Evolutionary conservation across 1,139 yeast genomes (phyloP).

Genomic region (Hansenula lynferdii): DNA sequence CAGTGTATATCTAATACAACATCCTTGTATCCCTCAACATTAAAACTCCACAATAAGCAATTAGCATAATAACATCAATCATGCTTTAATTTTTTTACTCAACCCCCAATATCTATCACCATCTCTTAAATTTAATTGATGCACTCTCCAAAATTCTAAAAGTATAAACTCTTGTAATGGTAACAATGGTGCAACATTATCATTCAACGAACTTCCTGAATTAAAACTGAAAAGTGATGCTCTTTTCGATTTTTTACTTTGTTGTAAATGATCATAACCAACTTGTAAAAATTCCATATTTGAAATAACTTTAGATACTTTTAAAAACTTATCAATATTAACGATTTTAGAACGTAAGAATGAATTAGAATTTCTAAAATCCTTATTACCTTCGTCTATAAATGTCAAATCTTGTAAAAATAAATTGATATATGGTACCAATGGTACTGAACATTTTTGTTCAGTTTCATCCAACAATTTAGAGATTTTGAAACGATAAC

Average conservation of each 20-base stretch:
- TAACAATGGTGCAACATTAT: constrained; percentile 15
- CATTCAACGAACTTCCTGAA: constrained; percentile 18
- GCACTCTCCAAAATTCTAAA: constrained; percentile 65
- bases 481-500: constrained; percentile 65
- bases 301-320: constrained; percentile 70
- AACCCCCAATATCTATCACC: constrained; percentile 70
- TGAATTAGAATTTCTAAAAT: constrained; percentile 55
- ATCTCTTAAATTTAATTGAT: constrained; percentile 53
- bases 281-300: constrained; percentile 76
- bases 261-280: constrained; percentile 35
- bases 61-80: background rate
- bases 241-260: constrained; percentile 15
- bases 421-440: constrained; percentile 82
- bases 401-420: constrained; percentile 85
- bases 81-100: constrained; percentile 34
- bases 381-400: constrained; percentile 83
- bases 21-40: background rate
- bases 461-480: constrained; percentile 43
- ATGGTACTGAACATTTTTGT: constrained; percentile 56
- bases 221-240: constrained; percentile 27
- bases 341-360: constrained; percentile 37
- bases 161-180: constrained; percentile 55
- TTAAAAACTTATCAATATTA: constrained; percentile 79
- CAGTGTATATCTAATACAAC: background rate
- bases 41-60: background rate